Percentiles rank a stretch among this genome's conserved stretches.
Evolutionary conservation across 331 rosid genomes (phyloP).

Genomic region (Telfairia occidentalis): DNA sequence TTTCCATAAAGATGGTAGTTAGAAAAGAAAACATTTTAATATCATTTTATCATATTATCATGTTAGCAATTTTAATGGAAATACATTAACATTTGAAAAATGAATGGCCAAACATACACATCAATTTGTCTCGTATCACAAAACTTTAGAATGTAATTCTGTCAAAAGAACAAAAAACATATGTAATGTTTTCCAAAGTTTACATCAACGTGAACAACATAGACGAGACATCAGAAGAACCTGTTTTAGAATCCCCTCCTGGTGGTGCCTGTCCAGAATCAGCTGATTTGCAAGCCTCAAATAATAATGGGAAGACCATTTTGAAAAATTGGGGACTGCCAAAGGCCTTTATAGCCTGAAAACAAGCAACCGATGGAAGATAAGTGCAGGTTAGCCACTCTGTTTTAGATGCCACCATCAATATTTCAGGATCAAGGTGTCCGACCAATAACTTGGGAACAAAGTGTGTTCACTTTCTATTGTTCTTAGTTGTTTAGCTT

Average conservation of each 20-base stretch:
- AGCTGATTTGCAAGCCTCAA: conserved; percentile 42
- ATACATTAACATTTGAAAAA: neutral
- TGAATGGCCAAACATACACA: neutral
- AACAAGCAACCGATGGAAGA: conserved; percentile 15
- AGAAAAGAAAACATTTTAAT: neutral
- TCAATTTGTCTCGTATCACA: neutral
- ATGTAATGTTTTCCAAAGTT: neutral
- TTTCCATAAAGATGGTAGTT: neutral
- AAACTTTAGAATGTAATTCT: neutral
- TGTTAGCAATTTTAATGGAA: neutral
- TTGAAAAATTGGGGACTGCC: conserved; percentile 69
- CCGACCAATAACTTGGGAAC: neutral
- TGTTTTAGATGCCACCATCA: neutral
- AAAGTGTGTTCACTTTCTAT: neutral
- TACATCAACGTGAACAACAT: neutral
- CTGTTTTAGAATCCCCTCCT: conserved; percentile 45
- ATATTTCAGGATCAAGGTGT: neutral
- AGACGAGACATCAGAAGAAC: conserved; percentile 21
- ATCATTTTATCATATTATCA: neutral
- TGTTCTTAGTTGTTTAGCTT: neutral
- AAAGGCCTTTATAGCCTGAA: conserved; percentile 81
- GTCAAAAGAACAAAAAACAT: neutral
- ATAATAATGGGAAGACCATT: conserved; percentile 54
- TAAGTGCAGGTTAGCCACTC: neutral
- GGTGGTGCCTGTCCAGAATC: conserved; percentile 38